Base-by-base conservation (phyloP, 768 basidiomycete species). In the Suillus bovinus region DNA sequence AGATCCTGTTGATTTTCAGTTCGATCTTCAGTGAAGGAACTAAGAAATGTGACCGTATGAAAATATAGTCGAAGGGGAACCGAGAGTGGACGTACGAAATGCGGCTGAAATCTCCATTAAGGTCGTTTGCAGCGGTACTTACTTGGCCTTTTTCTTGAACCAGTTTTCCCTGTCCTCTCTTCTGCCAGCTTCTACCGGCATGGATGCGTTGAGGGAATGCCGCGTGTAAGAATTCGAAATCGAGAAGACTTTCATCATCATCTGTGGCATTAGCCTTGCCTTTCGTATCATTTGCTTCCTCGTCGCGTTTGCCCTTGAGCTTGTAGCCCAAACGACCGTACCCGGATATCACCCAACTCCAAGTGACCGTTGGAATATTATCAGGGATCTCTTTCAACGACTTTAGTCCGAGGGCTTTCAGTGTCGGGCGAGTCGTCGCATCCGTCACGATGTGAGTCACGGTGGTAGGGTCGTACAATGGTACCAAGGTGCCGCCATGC, bases 391-490 rank as follows among this genome's bases (percentile, higher is more conserved):
- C 82, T 8, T 71, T 73, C 17, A 87, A 71, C 6, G 63, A 72
- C 66, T 79, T 84, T 24, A 88, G 68, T 1, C 84, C 84, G 4
- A 88, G 74, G 1, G 80, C 73, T 17, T 59, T 65, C n/a, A 77
- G 60, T 3, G 79, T 73, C 6, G 64, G 60, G 31, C 65, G 68
- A 62, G 68, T 53, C 22, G 63, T 64, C 2, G 68, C 67, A 57
- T 84, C 85, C 8, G 85, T 84, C 36, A 93, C 79, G 58, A 93
- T 86, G 67, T 91, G 88, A 4, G 91, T 91, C 33, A 88, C 83
- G 9, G 71, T 64, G 5, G 68, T 64, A 3, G 84, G 75, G 64
- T 92, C 86, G 67, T 83, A 93, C 39, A 67, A 76, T 3, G 88
- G 81, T 42, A 84, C 73, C 29, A 93, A 75, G 24, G 79, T 83